phyloP scores from a whole-genome alignment of 2,329 filamentous ascomycete genomes.

The Aschersonia sp. region DNA sequence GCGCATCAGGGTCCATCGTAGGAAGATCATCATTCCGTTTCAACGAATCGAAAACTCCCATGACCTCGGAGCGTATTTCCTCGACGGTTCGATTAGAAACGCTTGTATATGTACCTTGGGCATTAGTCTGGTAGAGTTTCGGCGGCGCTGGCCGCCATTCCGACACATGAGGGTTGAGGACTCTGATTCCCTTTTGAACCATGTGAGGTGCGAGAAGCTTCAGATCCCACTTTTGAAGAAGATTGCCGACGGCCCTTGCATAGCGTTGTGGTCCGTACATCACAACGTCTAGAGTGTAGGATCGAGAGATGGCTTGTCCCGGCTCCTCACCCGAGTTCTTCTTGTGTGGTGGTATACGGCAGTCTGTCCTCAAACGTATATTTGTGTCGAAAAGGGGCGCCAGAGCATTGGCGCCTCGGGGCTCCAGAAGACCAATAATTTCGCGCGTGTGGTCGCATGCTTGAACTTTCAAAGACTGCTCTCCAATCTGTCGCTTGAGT shows the following conservation, averaged over 20 bases:
- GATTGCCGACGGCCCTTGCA: slow-evolving; percentile 49
- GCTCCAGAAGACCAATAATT: slow-evolving; percentile 65
- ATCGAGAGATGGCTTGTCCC: slow-evolving; percentile 45
- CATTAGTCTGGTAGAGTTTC: slow-evolving; percentile 17
- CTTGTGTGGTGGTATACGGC: slow-evolving; percentile 53
- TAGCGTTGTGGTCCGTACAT: slow-evolving; percentile 63
- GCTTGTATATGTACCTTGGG: slow-evolving; percentile 12
- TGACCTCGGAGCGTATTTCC: slow-evolving; percentile 72
- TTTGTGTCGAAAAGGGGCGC: slow-evolving; percentile 58
- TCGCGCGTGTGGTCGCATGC: slow-evolving; percentile 57
- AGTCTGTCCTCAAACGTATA: slow-evolving; percentile 53
- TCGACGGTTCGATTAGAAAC: slow-evolving; percentile 53
- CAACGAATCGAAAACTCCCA: slow-evolving; percentile 77
- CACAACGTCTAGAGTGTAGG: slow-evolving; percentile 55
- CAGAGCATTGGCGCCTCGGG: slow-evolving; percentile 50
- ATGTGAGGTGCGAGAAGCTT: slow-evolving; percentile 52
- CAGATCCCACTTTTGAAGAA: slow-evolving; percentile 48
- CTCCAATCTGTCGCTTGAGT: slow-evolving; percentile 43
- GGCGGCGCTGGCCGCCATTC: slow-evolving; percentile 28
- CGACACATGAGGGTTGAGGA: slow-evolving; percentile 62
- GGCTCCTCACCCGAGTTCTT: slow-evolving; percentile 48
- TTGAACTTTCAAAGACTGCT: slow-evolving; percentile 46
- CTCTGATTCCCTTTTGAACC: slow-evolving; percentile 51
- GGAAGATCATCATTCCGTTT: slow-evolving; percentile 62
- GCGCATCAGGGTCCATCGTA: slow-evolving; percentile 48